A percentile compares a stretch with the other conserved stretches of the same genome.
phyloP scores from a whole-genome alignment of 1,284 basidiomycete species.

The Blastosporella zonata region DNA sequence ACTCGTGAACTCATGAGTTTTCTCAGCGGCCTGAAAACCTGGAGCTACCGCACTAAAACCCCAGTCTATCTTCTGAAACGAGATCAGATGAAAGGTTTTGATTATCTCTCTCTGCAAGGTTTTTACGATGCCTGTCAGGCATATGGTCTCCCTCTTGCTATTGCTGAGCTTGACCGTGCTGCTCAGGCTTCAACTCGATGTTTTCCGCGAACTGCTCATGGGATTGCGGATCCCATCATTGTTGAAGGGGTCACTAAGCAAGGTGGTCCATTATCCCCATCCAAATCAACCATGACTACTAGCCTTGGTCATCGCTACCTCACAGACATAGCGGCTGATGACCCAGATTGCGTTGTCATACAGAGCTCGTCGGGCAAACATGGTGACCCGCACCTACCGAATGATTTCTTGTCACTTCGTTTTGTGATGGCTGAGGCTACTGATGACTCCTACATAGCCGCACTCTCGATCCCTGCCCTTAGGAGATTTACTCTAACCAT shows the following conservation, averaged over 20 bases:
- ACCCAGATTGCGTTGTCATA: slow-evolving; percentile 19
- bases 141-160: slow-evolving; percentile 27
- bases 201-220: slow-evolving; percentile 24
- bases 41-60: slow-evolving; percentile 20
- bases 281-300: slow-evolving; percentile 30
- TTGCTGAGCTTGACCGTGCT: slow-evolving; percentile 28
- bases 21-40: slow-evolving; percentile 24
- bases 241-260: slow-evolving; percentile 28
- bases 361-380: not conserved
- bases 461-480: slow-evolving; percentile 11
- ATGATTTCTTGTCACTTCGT: slow-evolving; percentile 8
- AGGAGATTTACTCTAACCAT: slow-evolving; percentile 9
- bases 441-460: slow-evolving; percentile 23
- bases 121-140: slow-evolving; percentile 31
- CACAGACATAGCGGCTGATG: slow-evolving; percentile 15
- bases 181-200: slow-evolving; percentile 22
- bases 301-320: slow-evolving; percentile 28
- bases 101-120: slow-evolving; percentile 27
- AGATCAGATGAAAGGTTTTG: slow-evolving; percentile 31
- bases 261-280: slow-evolving; percentile 28
- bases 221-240: slow-evolving; percentile 23
- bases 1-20: slow-evolving; percentile 28
- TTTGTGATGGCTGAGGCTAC: slow-evolving; percentile 27
- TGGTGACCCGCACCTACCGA: slow-evolving; percentile 18
- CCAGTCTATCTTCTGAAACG: slow-evolving; percentile 24